These are phyloP conservation scores for Xylariaceae sp. DNA, from an alignment of 2,329 filamentous ascomycete genomes.

Conservation along the genomic window DNA sequence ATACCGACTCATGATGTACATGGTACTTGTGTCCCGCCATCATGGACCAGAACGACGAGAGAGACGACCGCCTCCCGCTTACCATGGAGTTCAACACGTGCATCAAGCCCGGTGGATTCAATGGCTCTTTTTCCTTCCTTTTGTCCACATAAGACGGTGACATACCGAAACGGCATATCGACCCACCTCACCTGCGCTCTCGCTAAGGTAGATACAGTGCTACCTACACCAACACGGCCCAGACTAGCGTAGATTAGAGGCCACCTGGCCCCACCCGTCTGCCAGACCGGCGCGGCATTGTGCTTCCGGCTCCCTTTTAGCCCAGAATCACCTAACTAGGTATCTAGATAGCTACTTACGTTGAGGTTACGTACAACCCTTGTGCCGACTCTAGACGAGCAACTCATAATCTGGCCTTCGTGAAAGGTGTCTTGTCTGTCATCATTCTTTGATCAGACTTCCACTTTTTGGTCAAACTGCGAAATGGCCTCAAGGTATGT, in stretches of 20 bases:
- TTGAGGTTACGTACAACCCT: not conserved
- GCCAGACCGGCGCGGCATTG: conserved; percentile 5
- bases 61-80: too few species aligned
- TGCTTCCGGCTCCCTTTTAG: not conserved
- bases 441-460: conserved; percentile 1
- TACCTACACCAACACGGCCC: not conserved
- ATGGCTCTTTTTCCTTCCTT: too few species aligned
- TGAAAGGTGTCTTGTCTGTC: conserved; percentile 3
- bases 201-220: not conserved
- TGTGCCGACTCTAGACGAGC: conserved; percentile 10
- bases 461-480: conserved; percentile 6
- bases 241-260: conserved; percentile 3
- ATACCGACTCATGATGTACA: too few species aligned
- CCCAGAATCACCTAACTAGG: too few species aligned
- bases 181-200: not conserved
- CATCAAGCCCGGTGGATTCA: too few species aligned
- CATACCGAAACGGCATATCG: not conserved
- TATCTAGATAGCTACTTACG: not conserved
- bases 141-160: too few species aligned
- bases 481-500: conserved; percentile 32
- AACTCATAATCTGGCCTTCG: not conserved
- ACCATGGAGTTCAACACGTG: too few species aligned
- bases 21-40: too few species aligned
- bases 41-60: too few species aligned
- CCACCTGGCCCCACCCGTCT: conserved; percentile 14